Conservation (phyloP, 169 alveolate species). For the Plasmodium cynomolgi region DNA sequence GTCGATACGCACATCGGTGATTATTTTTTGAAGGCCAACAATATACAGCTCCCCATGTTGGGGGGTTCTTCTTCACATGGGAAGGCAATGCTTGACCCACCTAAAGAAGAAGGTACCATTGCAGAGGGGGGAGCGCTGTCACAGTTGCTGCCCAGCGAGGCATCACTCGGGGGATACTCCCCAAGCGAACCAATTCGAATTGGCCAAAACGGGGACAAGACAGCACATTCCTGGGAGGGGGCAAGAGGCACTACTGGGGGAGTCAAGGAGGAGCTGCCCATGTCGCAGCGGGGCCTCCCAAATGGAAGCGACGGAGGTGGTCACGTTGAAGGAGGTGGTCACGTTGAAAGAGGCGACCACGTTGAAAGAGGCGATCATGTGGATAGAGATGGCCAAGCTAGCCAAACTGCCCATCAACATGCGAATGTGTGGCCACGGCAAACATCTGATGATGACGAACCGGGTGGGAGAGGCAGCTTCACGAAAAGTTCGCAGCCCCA, state of each 20-base stretch:
- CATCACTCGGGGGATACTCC: neutral
- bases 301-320: neutral
- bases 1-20: slow-evolving; percentile 65
- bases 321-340: neutral
- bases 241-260: neutral
- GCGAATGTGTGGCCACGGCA: neutral
- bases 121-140: neutral
- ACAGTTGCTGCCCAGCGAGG: neutral
- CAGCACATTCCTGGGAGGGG: neutral
- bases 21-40: slow-evolving; percentile 41
- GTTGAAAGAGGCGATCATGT: neutral
- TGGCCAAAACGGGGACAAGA: neutral
- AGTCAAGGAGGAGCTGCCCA: neutral
- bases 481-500: neutral
- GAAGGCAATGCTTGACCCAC: too few relatives aligned
- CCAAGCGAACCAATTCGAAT: neutral
- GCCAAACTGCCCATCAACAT: neutral
- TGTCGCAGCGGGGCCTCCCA: neutral
- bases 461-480: neutral
- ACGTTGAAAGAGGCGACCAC: neutral
- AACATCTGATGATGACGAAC: neutral
- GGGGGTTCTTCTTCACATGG: neutral
- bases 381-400: neutral
- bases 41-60: neutral
- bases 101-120: neutral